phyloP scores from a whole-genome alignment of 2,329 filamentous ascomycete genomes.

The Leptodontidium sp. region DNA sequence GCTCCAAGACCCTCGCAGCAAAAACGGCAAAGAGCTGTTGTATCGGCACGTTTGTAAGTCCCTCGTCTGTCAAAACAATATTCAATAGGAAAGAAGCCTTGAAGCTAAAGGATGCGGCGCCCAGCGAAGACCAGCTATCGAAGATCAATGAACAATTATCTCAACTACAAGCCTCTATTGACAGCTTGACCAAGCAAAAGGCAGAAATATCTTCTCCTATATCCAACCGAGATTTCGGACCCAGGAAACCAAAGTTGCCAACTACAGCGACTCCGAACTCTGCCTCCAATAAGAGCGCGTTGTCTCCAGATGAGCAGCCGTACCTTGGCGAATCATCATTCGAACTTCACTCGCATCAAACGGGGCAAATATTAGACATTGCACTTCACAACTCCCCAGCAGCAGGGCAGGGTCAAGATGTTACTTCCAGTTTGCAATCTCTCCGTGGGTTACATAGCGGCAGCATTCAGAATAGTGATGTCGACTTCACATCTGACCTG shows the following conservation, averaged over 20 bases:
- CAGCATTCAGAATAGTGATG: not conserved
- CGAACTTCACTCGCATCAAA: constrained; percentile 30
- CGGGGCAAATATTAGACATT: constrained; percentile 27
- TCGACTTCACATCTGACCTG: constrained; percentile 16
- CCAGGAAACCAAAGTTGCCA: not conserved
- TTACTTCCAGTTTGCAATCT: constrained; percentile 23
- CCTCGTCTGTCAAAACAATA: not conserved
- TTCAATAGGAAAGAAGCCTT: not conserved
- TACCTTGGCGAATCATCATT: constrained; percentile 31
- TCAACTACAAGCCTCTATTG: constrained; percentile 15
- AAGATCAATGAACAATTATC: constrained; percentile 23
- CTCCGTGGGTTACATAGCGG: not conserved
- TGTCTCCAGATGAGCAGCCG: constrained; percentile 1
- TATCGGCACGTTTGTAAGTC: constrained; percentile 16
- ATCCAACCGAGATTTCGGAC: constrained; percentile 4
- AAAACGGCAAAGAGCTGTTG: constrained; percentile 19
- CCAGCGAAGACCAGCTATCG: constrained; percentile 19
- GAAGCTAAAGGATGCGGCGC: not conserved
- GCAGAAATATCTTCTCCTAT: constrained; percentile 4
- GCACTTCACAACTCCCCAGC: constrained; percentile 22
- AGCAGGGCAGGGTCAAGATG: constrained; percentile 13
- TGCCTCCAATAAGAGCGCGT: not conserved
- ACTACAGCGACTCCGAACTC: not conserved
- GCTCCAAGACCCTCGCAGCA: constrained; percentile 13
- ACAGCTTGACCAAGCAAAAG: constrained; percentile 15